These are phyloP conservation scores for Zarea fungicola DNA, from an alignment of 2,329 filamentous ascomycete genomes.

Conservation along the genomic window DNA sequence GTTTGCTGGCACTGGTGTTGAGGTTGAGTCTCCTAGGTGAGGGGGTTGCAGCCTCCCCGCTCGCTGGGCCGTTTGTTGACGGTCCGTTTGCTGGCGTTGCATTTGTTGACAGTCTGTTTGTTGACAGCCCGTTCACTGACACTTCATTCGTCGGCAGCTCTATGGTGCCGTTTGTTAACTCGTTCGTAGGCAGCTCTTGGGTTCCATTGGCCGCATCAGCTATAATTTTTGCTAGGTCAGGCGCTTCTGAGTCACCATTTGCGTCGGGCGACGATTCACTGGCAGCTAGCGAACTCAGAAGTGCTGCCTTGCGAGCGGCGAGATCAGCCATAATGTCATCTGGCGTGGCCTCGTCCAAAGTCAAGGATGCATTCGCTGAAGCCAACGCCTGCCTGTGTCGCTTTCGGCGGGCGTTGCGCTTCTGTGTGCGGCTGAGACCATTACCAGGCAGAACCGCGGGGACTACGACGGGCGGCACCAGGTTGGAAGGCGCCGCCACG, in stretches of 20 bases:
- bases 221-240: too few species aligned
- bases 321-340: constrained; percentile 6
- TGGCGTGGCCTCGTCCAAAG: constrained; percentile 15
- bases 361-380: constrained; percentile 15
- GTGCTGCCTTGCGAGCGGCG: constrained; percentile 5
- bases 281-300: constrained; percentile 5
- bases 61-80: constrained; percentile 8
- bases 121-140: constrained; percentile 9
- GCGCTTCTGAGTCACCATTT: neutral
- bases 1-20: constrained; percentile 55
- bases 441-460: constrained; percentile 26
- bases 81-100: constrained; percentile 1
- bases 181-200: too few species aligned
- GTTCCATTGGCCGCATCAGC: too few species aligned
- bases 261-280: constrained; percentile 10
- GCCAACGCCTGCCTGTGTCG: constrained; percentile 25
- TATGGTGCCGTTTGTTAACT: too few species aligned
- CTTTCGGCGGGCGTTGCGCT: constrained; percentile 47
- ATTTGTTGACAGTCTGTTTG: constrained; percentile 1
- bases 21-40: constrained; percentile 15
- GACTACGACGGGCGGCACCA: neutral
- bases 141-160: too few species aligned
- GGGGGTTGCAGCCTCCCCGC: neutral
- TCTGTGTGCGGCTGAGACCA: constrained; percentile 41
- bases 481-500: neutral